phyloP scores from a whole-genome alignment of 176 grass and related monocot species.

The Aegilops bicornis region DNA sequence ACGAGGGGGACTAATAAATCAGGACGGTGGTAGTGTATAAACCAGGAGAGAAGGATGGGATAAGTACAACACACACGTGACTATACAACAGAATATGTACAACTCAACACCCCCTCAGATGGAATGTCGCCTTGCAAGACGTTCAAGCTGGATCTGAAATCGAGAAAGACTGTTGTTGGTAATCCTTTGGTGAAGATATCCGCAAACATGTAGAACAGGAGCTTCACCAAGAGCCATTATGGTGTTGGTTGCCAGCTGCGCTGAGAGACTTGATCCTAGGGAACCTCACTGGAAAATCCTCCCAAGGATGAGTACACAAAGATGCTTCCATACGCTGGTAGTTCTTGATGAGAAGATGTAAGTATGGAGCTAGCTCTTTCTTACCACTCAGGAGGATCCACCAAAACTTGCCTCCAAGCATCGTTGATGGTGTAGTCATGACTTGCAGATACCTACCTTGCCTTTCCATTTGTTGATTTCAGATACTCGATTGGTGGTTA shows the following conservation, averaged over 20 bases:
- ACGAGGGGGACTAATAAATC: too few relatives aligned
- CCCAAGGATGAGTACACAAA: constrained; percentile 58
- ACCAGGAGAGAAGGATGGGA: too few relatives aligned
- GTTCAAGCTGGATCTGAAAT: too few relatives aligned
- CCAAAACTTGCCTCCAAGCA: not conserved
- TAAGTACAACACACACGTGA: too few relatives aligned
- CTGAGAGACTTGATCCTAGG: constrained; percentile 74
- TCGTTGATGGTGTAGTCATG: not conserved
- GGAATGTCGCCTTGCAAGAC: too few relatives aligned
- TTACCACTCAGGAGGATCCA: not conserved
- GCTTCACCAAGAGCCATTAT: not conserved
- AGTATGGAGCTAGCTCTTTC: constrained; percentile 7
- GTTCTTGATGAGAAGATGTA: constrained; percentile 66
- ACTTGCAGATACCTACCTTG: not conserved
- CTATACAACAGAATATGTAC: too few relatives aligned
- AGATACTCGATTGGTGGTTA: too few relatives aligned
- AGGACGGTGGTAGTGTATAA: too few relatives aligned
- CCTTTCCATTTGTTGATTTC: constrained; percentile 1
- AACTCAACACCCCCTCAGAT: too few relatives aligned
- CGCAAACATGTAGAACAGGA: too few relatives aligned
- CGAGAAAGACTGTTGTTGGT: too few relatives aligned
- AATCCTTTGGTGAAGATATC: too few relatives aligned
- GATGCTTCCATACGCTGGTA: constrained; percentile 53
- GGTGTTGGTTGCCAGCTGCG: constrained; percentile 43
- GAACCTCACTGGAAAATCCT: constrained; percentile 61